phyloP scores from a whole-genome alignment of 257 asterid genomes.

The Ilex aquifolium region DNA sequence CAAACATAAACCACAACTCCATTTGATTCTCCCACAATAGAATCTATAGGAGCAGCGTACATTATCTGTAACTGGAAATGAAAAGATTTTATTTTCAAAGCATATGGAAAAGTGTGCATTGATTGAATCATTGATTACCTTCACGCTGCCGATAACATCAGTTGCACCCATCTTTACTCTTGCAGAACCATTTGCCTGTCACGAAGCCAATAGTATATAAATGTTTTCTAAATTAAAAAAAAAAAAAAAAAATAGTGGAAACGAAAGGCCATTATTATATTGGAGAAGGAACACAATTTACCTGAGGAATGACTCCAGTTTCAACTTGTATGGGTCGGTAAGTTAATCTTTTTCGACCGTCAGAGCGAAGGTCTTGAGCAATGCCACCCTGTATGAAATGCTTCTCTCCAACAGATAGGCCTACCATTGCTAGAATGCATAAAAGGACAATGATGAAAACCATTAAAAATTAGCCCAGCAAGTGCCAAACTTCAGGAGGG shows the following conservation, averaged over 20 bases:
- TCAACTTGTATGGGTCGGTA: slow-evolving; percentile 66
- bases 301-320: slow-evolving; percentile 91
- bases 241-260: neutral
- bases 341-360: slow-evolving; percentile 66
- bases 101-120: slow-evolving; percentile 4
- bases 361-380: slow-evolving; percentile 80
- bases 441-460: no score
- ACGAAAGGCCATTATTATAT: slow-evolving; percentile 6
- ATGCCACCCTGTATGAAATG: slow-evolving; percentile 78
- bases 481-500: no score
- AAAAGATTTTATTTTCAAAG: slow-evolving; percentile 10
- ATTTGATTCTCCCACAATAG: neutral
- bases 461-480: no score
- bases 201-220: neutral
- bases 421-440: slow-evolving; percentile 54
- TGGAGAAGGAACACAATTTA: slow-evolving; percentile 6
- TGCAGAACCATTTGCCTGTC: slow-evolving; percentile 81
- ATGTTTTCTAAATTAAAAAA: neutral
- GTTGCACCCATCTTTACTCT: slow-evolving; percentile 86
- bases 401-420: slow-evolving; percentile 68
- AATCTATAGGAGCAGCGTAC: neutral
- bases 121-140: slow-evolving; percentile 36
- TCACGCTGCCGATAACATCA: slow-evolving; percentile 80
- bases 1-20: neutral
- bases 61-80: neutral